Percentiles rank a stretch among this genome's conserved stretches.
Evolutionary conservation across 2,329 filamentous ascomycete genomes (phyloP).

Genomic region (Xylaria sp.): DNA sequence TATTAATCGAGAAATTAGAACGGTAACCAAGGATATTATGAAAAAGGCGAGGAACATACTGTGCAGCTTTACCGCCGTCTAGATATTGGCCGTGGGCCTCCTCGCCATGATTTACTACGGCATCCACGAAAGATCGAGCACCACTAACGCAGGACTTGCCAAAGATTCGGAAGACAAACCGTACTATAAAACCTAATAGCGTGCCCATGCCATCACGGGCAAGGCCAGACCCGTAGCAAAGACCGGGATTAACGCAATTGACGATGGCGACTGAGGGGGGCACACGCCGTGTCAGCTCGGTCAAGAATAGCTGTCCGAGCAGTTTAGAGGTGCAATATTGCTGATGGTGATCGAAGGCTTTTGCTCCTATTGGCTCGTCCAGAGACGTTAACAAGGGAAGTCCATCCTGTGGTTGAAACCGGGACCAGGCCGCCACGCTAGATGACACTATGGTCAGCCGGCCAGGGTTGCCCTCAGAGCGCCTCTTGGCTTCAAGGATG

Average conservation of each 20-base stretch:
- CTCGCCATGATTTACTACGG: constrained; percentile 21
- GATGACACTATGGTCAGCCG: constrained; percentile 47
- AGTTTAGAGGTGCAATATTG: constrained; percentile 44
- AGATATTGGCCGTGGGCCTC: constrained; percentile 36
- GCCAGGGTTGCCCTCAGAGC: constrained; percentile 11
- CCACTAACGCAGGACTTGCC: constrained; percentile 26
- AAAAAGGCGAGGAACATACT: constrained; percentile 13
- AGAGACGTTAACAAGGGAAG: constrained; percentile 18
- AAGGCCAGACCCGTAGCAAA: constrained; percentile 32
- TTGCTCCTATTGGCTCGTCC: constrained; percentile 7
- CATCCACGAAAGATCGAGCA: constrained; percentile 26
- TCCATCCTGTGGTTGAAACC: constrained; percentile 20
- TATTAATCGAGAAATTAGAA: constrained; percentile 15
- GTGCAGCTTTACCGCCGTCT: constrained; percentile 11
- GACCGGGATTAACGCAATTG: constrained; percentile 33
- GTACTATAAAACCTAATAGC: constrained; percentile 19
- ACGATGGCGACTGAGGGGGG: constrained; percentile 36
- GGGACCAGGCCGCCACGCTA: constrained; percentile 33
- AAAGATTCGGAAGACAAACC: constrained; percentile 28
- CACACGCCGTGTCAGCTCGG: constrained; percentile 46
- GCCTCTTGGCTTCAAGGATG: constrained; percentile 53
- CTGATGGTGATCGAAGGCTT: constrained; percentile 29
- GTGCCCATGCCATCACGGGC: constrained; percentile 31
- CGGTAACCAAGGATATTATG: background rate
- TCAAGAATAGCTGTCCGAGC: constrained; percentile 47